Percentiles rank a stretch among this genome's conserved stretches.
Evolutionary conservation across 352 stramenopile genomes (phyloP).

Genomic region (Plasmopara halstedii): DNA sequence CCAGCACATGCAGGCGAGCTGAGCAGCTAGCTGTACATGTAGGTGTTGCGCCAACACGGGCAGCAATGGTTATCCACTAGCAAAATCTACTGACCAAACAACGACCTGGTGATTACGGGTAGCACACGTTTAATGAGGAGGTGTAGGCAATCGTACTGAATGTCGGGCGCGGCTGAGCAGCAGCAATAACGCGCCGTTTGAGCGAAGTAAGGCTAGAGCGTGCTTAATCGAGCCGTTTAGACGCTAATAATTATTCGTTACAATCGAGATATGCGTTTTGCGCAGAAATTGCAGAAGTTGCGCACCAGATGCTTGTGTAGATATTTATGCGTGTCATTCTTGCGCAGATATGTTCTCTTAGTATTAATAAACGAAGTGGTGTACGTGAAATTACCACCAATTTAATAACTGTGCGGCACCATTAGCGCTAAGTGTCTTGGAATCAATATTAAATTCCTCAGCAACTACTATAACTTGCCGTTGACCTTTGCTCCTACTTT

Average conservation of each 20-base stretch:
- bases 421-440: too few species aligned
- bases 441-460: background rate
- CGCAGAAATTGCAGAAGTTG: too few species aligned
- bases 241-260: constrained; percentile 14
- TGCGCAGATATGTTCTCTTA: too few species aligned
- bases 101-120: constrained; percentile 27
- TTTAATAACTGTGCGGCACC: too few species aligned
- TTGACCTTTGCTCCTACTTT: constrained; percentile 1
- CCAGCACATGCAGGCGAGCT: constrained; percentile 44
- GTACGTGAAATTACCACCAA: background rate
- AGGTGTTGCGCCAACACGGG: constrained; percentile 60
- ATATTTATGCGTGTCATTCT: too few species aligned
- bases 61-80: constrained; percentile 59
- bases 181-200: constrained; percentile 11
- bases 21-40: constrained; percentile 70
- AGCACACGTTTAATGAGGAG: constrained; percentile 21
- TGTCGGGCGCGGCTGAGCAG: constrained; percentile 2
- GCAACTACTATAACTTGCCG: background rate
- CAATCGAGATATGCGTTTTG: background rate
- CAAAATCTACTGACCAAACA: constrained; percentile 50
- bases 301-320: too few species aligned
- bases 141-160: constrained; percentile 7
- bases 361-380: background rate
- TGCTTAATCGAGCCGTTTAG: constrained; percentile 24
- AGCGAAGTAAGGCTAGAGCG: constrained; percentile 14